phyloP scores from a whole-genome alignment of 306 rosid genomes.

The Vigna reflexopilosa region DNA sequence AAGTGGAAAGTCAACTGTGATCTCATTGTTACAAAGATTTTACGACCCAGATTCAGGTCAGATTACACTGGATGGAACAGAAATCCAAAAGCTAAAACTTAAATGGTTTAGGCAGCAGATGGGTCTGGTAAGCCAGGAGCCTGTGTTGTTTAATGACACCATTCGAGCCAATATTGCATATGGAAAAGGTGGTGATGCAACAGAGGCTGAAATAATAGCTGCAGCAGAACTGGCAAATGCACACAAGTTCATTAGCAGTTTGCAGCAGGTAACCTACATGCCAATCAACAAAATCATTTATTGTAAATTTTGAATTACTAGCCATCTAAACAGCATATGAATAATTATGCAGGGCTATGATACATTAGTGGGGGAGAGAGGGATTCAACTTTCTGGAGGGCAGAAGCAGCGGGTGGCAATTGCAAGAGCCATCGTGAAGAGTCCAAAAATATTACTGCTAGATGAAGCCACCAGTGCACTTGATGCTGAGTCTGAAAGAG shows the following conservation, averaged over 20 bases:
- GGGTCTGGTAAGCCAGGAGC: slow-evolving; percentile 88
- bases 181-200: slow-evolving; percentile 66
- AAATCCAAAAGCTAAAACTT: slow-evolving; percentile 64
- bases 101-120: slow-evolving; percentile 82
- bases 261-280: slow-evolving; percentile 59
- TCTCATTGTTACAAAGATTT: slow-evolving; percentile 75
- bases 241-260: slow-evolving; percentile 71
- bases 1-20: slow-evolving; percentile 83
- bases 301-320: slow-evolving; percentile 2
- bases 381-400: slow-evolving; percentile 78
- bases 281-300: not conserved
- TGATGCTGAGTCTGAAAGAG: slow-evolving; percentile 79
- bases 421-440: slow-evolving; percentile 72
- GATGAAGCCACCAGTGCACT: slow-evolving; percentile 91
- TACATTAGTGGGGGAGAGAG: slow-evolving; percentile 73
- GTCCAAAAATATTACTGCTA: slow-evolving; percentile 68
- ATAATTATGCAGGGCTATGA: slow-evolving; percentile 66
- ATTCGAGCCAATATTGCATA: slow-evolving; percentile 74
- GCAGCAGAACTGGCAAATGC: slow-evolving; percentile 81
- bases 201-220: slow-evolving; percentile 70
- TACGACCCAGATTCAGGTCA: slow-evolving; percentile 74
- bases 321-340: not conserved
- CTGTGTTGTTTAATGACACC: slow-evolving; percentile 77
- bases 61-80: slow-evolving; percentile 68
- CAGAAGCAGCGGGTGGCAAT: slow-evolving; percentile 86